phyloP scores from a whole-genome alignment of 2,329 filamentous ascomycete genomes.

The Dactylellina leptospora region DNA sequence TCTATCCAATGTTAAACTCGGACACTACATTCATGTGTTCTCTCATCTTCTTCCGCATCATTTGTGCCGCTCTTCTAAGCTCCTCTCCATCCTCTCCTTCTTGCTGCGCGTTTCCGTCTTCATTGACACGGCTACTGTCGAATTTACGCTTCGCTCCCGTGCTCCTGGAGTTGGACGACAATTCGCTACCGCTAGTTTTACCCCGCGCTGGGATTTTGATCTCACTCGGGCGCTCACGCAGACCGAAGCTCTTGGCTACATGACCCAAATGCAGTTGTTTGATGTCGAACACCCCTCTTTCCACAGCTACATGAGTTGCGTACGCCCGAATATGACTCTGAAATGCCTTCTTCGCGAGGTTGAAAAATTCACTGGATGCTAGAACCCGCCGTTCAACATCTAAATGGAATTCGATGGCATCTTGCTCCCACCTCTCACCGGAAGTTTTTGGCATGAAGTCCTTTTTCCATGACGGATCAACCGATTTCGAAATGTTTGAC shows the following conservation, averaged over 20 bases:
- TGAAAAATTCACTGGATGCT: slow-evolving; percentile 63
- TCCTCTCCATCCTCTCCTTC: slow-evolving; percentile 58
- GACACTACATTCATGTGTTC: slow-evolving; percentile 67
- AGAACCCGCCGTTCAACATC: slow-evolving; percentile 66
- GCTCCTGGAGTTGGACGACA: not conserved
- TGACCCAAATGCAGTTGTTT: slow-evolving; percentile 90
- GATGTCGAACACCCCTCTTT: slow-evolving; percentile 89
- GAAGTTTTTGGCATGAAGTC: slow-evolving; percentile 54
- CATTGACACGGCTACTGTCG: slow-evolving; percentile 60
- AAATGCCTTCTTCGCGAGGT: slow-evolving; percentile 83
- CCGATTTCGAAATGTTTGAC: slow-evolving; percentile 53
- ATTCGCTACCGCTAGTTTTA: slow-evolving; percentile 60
- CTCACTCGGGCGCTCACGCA: slow-evolving; percentile 85
- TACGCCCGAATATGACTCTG: slow-evolving; percentile 94
- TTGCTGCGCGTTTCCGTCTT: slow-evolving; percentile 58
- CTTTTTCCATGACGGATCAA: slow-evolving; percentile 57
- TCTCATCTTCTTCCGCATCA: slow-evolving; percentile 69
- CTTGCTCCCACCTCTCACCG: slow-evolving; percentile 54
- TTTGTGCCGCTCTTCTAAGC: slow-evolving; percentile 61
- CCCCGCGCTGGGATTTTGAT: slow-evolving; percentile 68
- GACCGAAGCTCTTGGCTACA: slow-evolving; percentile 88
- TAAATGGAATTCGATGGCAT: slow-evolving; percentile 59
- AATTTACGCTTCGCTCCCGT: slow-evolving; percentile 57
- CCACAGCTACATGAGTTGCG: slow-evolving; percentile 86
- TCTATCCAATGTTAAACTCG: slow-evolving; percentile 74